phyloP scores from a whole-genome alignment of 208 protist genomes.

The Crithidia expoeki region DNA sequence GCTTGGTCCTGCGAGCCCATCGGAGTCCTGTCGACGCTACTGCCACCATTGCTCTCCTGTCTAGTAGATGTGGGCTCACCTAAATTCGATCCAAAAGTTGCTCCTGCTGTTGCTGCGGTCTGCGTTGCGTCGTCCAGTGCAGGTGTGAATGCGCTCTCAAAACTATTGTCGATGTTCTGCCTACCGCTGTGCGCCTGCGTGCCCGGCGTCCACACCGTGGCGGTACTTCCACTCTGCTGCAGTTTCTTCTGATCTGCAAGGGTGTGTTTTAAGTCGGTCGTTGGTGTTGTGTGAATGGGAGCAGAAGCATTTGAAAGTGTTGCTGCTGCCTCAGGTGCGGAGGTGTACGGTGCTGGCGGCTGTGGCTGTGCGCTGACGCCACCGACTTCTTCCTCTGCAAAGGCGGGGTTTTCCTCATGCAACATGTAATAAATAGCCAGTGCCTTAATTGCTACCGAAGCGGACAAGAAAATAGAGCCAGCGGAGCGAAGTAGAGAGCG shows the following conservation, averaged over 20 bases:
- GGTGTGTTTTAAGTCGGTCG: too few relatives aligned
- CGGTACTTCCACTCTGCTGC: neutral
- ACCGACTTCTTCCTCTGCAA: slow-evolving; percentile 19
- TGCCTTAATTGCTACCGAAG: too few relatives aligned
- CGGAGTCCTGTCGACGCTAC: too few relatives aligned
- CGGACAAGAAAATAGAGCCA: too few relatives aligned
- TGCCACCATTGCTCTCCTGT: too few relatives aligned
- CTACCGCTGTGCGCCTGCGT: neutral
- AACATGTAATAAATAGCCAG: neutral
- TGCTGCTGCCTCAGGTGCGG: neutral
- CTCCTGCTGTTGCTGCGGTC: neutral
- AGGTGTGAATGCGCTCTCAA: slow-evolving; percentile 5
- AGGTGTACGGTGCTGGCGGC: neutral
- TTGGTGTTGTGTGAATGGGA: too few relatives aligned
- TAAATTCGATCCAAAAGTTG: too few relatives aligned
- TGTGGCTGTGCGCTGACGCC: slow-evolving; percentile 11
- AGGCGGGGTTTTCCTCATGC: slow-evolving; percentile 15
- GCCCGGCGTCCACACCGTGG: neutral
- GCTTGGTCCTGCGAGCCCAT: too few relatives aligned
- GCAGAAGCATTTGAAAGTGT: neutral
- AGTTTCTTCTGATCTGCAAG: neutral
- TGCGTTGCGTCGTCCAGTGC: neutral
- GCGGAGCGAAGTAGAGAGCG: too few relatives aligned
- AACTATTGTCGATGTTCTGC: neutral
- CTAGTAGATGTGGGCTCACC: too few relatives aligned